phyloP scores from a whole-genome alignment of 163 green algal species.

The Volvox carteri region DNA sequence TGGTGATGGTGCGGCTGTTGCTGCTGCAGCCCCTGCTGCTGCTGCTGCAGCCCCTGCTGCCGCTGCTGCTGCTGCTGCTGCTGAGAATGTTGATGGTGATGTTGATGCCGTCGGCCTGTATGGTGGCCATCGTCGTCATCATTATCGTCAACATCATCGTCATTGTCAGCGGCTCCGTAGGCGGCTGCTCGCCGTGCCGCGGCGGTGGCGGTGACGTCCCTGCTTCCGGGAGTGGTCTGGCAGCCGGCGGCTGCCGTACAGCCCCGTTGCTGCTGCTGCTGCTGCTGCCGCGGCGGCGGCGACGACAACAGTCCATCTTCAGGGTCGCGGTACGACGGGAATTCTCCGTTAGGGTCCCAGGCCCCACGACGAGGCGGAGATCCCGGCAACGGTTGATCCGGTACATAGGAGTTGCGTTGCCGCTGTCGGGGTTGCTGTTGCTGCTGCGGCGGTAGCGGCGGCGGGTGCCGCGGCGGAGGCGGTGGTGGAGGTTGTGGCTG shows the following conservation, averaged over 20 bases:
- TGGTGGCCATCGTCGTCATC: not conserved
- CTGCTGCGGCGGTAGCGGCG: conserved; percentile 44
- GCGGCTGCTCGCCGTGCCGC: not conserved
- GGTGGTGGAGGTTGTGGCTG: not conserved
- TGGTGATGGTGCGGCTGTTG: too few species aligned
- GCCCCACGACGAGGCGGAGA: too few species aligned
- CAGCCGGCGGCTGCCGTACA: not conserved
- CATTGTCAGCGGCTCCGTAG: too few species aligned
- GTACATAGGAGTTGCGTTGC: too few species aligned
- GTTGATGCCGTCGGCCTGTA: too few species aligned
- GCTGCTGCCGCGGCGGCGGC: not conserved
- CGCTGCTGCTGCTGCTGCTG: not conserved
- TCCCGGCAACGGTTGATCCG: too few species aligned
- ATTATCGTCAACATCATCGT: too few species aligned
- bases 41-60: not conserved
- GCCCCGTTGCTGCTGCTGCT: too few species aligned
- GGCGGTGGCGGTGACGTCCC: not conserved
- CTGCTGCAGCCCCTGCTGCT: too few species aligned
- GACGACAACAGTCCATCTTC: too few species aligned
- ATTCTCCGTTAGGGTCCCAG: too few species aligned
- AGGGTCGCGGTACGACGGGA: too few species aligned
- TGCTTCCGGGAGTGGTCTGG: conserved; percentile 31
- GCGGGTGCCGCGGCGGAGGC: not conserved
- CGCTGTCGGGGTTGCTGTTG: not conserved
- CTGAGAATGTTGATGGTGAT: not conserved